Conservation (phyloP, 805 yeast genomes). For the Candida peoriensis region DNA sequence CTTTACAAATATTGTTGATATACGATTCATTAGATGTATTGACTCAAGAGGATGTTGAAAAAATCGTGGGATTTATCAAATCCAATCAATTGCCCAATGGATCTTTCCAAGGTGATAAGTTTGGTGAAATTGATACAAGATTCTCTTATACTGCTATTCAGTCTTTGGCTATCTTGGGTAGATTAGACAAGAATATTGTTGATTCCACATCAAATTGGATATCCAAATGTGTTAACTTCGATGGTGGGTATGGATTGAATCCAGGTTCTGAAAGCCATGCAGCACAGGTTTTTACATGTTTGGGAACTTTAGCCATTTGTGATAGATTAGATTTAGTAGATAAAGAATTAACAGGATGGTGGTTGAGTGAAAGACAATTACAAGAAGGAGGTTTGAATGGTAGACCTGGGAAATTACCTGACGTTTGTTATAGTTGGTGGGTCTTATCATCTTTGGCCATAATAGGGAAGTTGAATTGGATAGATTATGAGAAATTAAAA, state of each 20-base stretch:
- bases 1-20: constrained; percentile 70
- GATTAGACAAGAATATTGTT: constrained; percentile 48
- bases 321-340: constrained; percentile 45
- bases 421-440: constrained; percentile 99
- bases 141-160: constrained; percentile 82
- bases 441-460: constrained; percentile 72
- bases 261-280: constrained; percentile 97
- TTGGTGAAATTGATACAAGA: constrained; percentile 91
- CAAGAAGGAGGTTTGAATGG: constrained; percentile 90
- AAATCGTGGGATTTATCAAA: constrained; percentile 34
- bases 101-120: constrained; percentile 82
- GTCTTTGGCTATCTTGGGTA: constrained; percentile 63
- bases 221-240: constrained; percentile 74
- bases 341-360: constrained; percentile 56
- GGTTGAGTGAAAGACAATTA: constrained; percentile 91
- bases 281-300: constrained; percentile 83
- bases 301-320: constrained; percentile 74
- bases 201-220: constrained; percentile 66
- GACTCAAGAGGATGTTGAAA: constrained; percentile 25
- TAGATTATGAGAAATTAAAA: constrained; percentile 58
- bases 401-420: constrained; percentile 91
- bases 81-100: constrained; percentile 45
- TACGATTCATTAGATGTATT: constrained; percentile 52
- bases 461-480: constrained; percentile 66
- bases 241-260: constrained; percentile 90